phyloP scores from a whole-genome alignment of 306 rosid genomes.

The Albizia julibrissin region DNA sequence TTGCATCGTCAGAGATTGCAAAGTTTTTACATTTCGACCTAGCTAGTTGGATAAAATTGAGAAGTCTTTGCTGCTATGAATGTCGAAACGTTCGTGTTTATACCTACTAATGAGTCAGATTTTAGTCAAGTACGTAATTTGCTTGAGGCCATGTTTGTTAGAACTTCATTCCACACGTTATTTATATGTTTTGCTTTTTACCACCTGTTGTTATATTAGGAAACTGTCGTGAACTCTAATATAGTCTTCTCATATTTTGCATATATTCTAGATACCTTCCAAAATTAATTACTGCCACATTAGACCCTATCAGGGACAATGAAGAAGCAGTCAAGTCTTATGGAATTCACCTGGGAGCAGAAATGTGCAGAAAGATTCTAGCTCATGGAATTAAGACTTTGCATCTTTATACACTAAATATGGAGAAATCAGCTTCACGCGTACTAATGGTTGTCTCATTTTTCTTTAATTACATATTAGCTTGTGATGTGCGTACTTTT shows the following conservation, averaged over 20 bases:
- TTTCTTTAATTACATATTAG: slow-evolving; percentile 25
- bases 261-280: slow-evolving; percentile 69
- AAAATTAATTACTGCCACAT: slow-evolving; percentile 74
- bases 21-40: neutral
- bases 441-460: slow-evolving; percentile 60
- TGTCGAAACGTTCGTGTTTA: neutral
- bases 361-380: slow-evolving; percentile 93
- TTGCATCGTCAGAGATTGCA: neutral
- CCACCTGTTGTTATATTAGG: slow-evolving; percentile 25
- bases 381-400: slow-evolving; percentile 88
- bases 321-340: slow-evolving; percentile 95
- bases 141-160: neutral
- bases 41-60: slow-evolving; percentile 11
- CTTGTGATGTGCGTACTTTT: slow-evolving; percentile 32
- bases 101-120: slow-evolving; percentile 4
- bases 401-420: slow-evolving; percentile 89
- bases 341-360: slow-evolving; percentile 94
- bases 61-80: neutral
- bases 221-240: slow-evolving; percentile 19
- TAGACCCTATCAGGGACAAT: slow-evolving; percentile 94
- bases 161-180: neutral
- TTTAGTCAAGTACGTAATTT: slow-evolving; percentile 1
- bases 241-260: slow-evolving; percentile 26
- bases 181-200: neutral
- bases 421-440: slow-evolving; percentile 91